phyloP scores from a whole-genome alignment of 2,329 filamentous ascomycete species.

The Sporothrix pseudoabietina region DNA sequence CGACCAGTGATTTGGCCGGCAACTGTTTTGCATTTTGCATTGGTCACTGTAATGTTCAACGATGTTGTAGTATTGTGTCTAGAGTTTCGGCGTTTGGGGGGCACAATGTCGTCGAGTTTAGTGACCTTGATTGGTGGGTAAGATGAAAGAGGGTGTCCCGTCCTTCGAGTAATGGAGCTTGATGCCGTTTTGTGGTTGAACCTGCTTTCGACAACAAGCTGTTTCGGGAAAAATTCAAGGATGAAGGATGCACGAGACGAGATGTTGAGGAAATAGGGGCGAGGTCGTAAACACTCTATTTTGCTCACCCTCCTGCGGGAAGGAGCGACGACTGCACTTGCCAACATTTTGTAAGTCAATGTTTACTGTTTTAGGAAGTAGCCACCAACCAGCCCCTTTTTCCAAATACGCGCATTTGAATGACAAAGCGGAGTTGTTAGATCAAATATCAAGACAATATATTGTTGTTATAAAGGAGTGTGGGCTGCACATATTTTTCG shows the following conservation, averaged over 20 bases:
- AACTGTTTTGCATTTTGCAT: background rate
- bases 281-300: background rate
- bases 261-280: background rate
- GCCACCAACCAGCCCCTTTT: background rate
- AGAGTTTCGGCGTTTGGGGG: background rate
- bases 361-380: background rate
- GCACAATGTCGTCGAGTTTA: too few species aligned
- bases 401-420: background rate
- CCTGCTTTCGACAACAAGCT: background rate
- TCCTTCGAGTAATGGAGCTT: background rate
- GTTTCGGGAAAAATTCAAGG: background rate
- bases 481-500: background rate
- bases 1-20: background rate
- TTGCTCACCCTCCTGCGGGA: background rate
- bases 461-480: slow-evolving; percentile 13
- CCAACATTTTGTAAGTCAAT: too few species aligned
- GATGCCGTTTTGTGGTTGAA: background rate
- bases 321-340: background rate
- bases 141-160: too few species aligned
- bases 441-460: background rate
- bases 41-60: background rate
- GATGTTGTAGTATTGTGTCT: background rate
- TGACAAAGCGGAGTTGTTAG: background rate
- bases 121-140: background rate
- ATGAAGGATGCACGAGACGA: background rate